phyloP scores from a whole-genome alignment of 2,329 filamentous ascomycete genomes.

The Pseudogymnoascus sp. region DNA sequence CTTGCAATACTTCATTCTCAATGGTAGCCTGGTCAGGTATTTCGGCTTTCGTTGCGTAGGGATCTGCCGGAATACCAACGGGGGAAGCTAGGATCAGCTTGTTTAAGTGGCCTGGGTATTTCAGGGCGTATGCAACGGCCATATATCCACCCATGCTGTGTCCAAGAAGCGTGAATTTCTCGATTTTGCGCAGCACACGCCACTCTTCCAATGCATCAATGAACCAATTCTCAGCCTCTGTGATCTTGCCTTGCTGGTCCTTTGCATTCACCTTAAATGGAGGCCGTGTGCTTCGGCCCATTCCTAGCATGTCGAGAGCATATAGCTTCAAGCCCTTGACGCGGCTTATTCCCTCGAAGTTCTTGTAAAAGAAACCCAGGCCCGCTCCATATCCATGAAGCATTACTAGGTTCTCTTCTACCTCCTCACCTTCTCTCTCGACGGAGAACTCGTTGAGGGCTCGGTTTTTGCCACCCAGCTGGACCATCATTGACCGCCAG shows the following conservation, averaged over 20 bases:
- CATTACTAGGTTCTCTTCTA: constrained; percentile 85
- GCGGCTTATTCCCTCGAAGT: constrained; percentile 81
- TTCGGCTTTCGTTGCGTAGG: constrained; percentile 72
- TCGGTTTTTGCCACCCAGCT: constrained; percentile 75
- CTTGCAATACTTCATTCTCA: constrained; percentile 70
- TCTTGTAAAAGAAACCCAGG: constrained; percentile 96
- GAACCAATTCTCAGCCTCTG: constrained; percentile 91
- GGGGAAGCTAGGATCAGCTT: constrained; percentile 94
- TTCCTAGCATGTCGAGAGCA: constrained; percentile 88
- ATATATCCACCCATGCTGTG: constrained; percentile 94
- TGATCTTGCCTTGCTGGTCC: constrained; percentile 68
- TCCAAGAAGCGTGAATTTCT: constrained; percentile 86
- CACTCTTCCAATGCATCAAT: constrained; percentile 94
- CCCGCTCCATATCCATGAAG: constrained; percentile 95
- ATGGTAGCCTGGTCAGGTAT: constrained; percentile 69
- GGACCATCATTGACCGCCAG: constrained; percentile 80
- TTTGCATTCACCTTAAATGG: constrained; percentile 79
- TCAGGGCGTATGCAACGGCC: constrained; percentile 87
- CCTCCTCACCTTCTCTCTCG: constrained; percentile 69
- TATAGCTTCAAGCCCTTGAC: constrained; percentile 79
- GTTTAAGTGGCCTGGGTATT: constrained; percentile 89
- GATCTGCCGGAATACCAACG: constrained; percentile 90
- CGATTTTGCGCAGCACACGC: constrained; percentile 79
- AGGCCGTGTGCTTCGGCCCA: constrained; percentile 82
- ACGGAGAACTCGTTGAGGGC: constrained; percentile 90